Percentiles rank a stretch among this genome's conserved stretches.
These are phyloP conservation scores for Chytridiales sp. DNA, from an alignment of 371 early-diverging fungal species.

Conservation along the genomic window DNA sequence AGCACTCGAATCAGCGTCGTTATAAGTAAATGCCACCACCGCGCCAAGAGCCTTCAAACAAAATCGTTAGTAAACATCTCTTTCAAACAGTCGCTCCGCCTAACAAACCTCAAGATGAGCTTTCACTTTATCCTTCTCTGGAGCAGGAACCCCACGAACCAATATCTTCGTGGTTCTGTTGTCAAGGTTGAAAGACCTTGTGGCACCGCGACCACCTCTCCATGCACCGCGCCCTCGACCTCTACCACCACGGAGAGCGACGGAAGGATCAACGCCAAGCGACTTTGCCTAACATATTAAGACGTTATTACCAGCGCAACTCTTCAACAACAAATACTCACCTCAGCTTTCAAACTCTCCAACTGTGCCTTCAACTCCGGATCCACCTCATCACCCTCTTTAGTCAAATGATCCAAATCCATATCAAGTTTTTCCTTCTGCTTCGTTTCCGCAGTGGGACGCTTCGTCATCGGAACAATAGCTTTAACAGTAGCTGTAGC, in stretches of 20 bases:
- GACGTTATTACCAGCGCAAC: not conserved
- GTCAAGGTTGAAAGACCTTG: conserved; percentile 55
- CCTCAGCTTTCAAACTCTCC: conserved; percentile 67
- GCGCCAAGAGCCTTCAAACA: conserved; percentile 44
- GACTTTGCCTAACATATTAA: conserved; percentile 31
- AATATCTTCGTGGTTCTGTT: conserved; percentile 68
- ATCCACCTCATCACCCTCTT: conserved; percentile 32
- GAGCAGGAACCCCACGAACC: conserved; percentile 53
- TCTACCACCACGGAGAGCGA: conserved; percentile 53
- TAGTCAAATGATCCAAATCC: conserved; percentile 45
- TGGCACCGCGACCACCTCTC: conserved; percentile 17
- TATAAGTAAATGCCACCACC: conserved; percentile 37
- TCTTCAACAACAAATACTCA: conserved; percentile 25
- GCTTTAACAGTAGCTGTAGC: conserved; percentile 21
- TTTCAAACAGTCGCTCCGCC: not conserved
- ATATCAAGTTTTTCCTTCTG: conserved; percentile 38
- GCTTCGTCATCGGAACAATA: conserved; percentile 15
- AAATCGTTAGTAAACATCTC: not conserved
- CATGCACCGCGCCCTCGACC: conserved; percentile 28
- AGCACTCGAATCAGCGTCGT: conserved; percentile 37
- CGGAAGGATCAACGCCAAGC: conserved; percentile 45
- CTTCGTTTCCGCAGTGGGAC: conserved; percentile 35
- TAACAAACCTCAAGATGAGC: conserved; percentile 56
- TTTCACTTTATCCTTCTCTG: conserved; percentile 46
- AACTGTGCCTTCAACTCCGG: conserved; percentile 59